Evolutionary conservation across 2,329 filamentous ascomycete genomes (phyloP), one percentile per base, ranked within the genome.

Genomic region (Trichoderma harzianum): DNA sequence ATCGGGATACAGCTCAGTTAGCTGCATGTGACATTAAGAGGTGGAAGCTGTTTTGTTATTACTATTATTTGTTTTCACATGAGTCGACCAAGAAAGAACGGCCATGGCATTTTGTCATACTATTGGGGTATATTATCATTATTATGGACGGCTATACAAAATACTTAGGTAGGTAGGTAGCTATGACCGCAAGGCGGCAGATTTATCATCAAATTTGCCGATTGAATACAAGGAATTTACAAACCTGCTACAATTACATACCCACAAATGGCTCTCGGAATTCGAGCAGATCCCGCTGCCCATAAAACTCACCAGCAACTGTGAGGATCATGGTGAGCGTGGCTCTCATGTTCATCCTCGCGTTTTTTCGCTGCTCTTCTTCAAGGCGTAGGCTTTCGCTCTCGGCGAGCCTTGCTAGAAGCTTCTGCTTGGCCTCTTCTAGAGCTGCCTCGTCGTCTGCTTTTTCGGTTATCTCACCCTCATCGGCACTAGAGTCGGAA

Each of bases 311-410:
- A 76, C 94, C 95, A 62, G 92, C 91, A 43, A 98, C 87, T 0
- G 93, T 96, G 75, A 98, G 84, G 68, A 98, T 93, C 93, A 97
- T 97, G 82, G 97, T 95, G 39, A 98, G 85, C 53, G 94, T 94
- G n/a, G 90, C 91, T 32, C 88, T 85, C 83, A 85, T 86, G 78
- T 87, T 89, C 76, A 84, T 81, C 51, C 82, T 82, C 51, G 79
- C 79, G n/a, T 84, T 79, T 43, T 77, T 74, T 72, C 75, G 76
- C 4, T 78, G 76, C 3, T 74, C 75, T 64, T 80, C 77, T 58
- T 76, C 76, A 14, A 71, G 21, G 76, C 72, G 21, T 26, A 78
- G 78, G 7, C 77, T 75, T 30, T 81, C 79, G 14, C 77, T 79
- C 7, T 74, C 71, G 3, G 74, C 70, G 18, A 89, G 79, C 68